Conservation (phyloP, 2,329 filamentous ascomycete species). For the Thelonectria blattea region DNA sequence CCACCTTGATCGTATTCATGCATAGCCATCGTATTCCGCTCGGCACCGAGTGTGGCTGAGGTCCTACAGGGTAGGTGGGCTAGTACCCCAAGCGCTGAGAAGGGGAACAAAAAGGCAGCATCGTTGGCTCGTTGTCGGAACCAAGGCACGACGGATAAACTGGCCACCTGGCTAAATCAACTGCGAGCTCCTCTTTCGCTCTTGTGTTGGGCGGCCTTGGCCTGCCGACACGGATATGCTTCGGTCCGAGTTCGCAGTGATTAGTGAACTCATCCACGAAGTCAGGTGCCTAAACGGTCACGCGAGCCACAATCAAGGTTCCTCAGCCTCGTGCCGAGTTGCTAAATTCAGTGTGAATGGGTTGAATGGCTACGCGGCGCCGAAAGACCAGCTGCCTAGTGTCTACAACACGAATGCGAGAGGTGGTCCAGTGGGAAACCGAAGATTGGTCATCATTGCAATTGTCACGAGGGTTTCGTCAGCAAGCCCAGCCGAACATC, state of each 20-base stretch:
- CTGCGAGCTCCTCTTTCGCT: background rate
- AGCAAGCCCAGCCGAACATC: no score
- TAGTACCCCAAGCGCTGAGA: background rate
- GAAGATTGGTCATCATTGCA: no score
- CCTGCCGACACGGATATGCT: background rate
- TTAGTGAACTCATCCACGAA: background rate
- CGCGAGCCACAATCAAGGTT: background rate
- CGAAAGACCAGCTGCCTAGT: no score
- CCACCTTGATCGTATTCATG: background rate
- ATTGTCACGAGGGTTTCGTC: no score
- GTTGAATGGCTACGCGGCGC: no score
- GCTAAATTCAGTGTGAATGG: no score
- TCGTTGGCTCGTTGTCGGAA: background rate
- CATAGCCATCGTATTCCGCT: background rate
- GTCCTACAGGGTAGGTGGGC: background rate
- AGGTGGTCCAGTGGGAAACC: no score
- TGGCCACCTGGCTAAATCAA: background rate
- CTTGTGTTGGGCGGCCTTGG: background rate
- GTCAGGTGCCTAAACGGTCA: constrained; percentile 14
- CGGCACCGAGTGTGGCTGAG: background rate
- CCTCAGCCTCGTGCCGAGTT: background rate
- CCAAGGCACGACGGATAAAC: background rate
- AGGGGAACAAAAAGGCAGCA: background rate
- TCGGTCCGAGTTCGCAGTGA: background rate
- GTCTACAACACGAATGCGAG: no score